phyloP scores from a whole-genome alignment of 2,329 filamentous ascomycete genomes.

The Elsinoe fawcettii region DNA sequence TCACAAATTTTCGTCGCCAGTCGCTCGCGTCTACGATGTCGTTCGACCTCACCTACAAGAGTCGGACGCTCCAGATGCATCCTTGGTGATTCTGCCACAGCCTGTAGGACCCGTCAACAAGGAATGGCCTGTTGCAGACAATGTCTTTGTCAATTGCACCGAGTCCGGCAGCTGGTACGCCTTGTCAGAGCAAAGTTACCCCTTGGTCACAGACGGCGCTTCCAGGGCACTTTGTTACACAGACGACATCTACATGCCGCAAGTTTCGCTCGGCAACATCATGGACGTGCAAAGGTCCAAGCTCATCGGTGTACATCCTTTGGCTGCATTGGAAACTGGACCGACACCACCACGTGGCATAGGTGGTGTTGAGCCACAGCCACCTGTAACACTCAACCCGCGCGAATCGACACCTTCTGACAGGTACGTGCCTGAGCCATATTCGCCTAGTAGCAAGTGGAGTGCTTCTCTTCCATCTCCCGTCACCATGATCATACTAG shows the following conservation, averaged over 20 bases:
- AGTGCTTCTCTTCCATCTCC: conserved; percentile 10
- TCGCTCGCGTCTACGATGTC: conserved; percentile 83
- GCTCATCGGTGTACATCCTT: conserved; percentile 35
- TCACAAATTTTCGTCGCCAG: conserved; percentile 50
- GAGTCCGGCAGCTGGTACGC: conserved; percentile 88
- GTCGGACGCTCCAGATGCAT: conserved; percentile 50
- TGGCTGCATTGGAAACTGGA: conserved; percentile 20
- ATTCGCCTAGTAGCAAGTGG: not conserved
- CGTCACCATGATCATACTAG: conserved; percentile 9
- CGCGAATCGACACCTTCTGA: not conserved
- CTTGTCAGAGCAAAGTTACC: conserved; percentile 78
- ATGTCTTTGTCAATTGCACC: conserved; percentile 78
- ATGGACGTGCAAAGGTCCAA: conserved; percentile 24
- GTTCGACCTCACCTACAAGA: conserved; percentile 64
- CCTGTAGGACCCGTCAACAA: conserved; percentile 53
- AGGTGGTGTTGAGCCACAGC: conserved; percentile 10
- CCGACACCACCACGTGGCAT: conserved; percentile 15
- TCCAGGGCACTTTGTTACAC: conserved; percentile 51
- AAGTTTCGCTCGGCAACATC: conserved; percentile 10
- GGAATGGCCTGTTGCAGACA: conserved; percentile 34
- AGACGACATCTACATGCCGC: conserved; percentile 44
- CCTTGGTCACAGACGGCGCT: conserved; percentile 68
- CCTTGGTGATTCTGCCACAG: conserved; percentile 79
- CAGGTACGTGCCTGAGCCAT: not conserved
- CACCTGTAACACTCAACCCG: not conserved